Evolutionary conservation across 345 rosid species (phyloP).

Genomic region (Boechera divaricarpa): DNA sequence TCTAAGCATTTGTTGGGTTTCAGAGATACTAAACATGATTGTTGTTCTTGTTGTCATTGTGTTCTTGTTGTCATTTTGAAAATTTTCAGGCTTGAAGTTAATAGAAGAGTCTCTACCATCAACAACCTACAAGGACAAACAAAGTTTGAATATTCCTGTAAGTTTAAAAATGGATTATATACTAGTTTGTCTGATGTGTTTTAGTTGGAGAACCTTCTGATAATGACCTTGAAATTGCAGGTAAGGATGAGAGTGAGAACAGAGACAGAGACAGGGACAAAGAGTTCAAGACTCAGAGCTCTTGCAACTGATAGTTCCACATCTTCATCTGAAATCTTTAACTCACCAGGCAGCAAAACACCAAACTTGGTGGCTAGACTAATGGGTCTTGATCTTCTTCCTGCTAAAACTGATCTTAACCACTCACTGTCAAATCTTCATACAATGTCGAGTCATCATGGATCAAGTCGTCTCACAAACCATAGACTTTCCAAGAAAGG

Average conservation of each 20-base stretch:
- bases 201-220: background rate
- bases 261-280: conserved; percentile 18
- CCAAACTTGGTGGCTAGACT: conserved; percentile 87
- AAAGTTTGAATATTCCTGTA: conserved; percentile 58
- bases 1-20: background rate
- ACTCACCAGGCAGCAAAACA: conserved; percentile 77
- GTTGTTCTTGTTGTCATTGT: background rate
- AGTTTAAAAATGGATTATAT: conserved; percentile 39
- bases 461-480: conserved; percentile 36
- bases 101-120: conserved; percentile 53
- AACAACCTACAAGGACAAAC: conserved; percentile 46
- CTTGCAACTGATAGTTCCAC: conserved; percentile 37
- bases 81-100: conserved; percentile 64
- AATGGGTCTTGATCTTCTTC: conserved; percentile 94
- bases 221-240: conserved; percentile 47
- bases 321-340: conserved; percentile 60
- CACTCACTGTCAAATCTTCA: conserved; percentile 38
- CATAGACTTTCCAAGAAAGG: conserved; percentile 41
- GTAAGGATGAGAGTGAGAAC: conserved; percentile 70
- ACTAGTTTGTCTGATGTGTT: conserved; percentile 11
- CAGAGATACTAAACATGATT: background rate
- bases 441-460: conserved; percentile 32
- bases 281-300: conserved; percentile 44
- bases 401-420: conserved; percentile 51
- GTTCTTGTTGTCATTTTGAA: background rate